These are phyloP conservation scores for Neoboletus subvelutipes DNA, from an alignment of 768 basidiomycete genomes.

Conservation along the genomic window DNA sequence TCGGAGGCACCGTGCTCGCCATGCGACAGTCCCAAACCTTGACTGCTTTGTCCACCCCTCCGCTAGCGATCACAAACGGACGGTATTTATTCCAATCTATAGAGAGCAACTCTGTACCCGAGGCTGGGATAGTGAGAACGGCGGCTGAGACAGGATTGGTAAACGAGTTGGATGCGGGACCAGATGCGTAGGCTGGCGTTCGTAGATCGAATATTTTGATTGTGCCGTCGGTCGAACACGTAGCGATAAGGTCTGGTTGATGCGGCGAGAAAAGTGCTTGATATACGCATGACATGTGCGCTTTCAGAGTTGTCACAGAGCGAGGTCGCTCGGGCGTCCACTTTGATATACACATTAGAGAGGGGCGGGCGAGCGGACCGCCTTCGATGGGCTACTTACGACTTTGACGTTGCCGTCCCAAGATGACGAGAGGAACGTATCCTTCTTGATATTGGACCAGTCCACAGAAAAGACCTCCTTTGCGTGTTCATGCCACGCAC, in stretches of 20 bases:
- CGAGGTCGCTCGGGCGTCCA: conserved; percentile 84
- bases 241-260: conserved; percentile 74
- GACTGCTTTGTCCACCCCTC: conserved; percentile 72
- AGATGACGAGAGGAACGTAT: conserved; percentile 80
- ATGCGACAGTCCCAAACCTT: conserved; percentile 89
- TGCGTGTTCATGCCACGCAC: conserved; percentile 92
- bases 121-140: conserved; percentile 75
- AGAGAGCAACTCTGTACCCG: conserved; percentile 73
- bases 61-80: conserved; percentile 73
- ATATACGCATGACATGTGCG: conserved; percentile 85
- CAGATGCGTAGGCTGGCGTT: conserved; percentile 55
- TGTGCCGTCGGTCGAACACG: conserved; percentile 86
- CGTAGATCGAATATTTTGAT: conserved; percentile 81
- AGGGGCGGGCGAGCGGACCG: not conserved
- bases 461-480: conserved; percentile 92
- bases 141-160: conserved; percentile 68
- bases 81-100: conserved; percentile 95
- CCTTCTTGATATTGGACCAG: conserved; percentile 93
- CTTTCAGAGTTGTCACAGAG: conserved; percentile 79
- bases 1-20: conserved; percentile 55
- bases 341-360: conserved; percentile 38
- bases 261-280: conserved; percentile 92
- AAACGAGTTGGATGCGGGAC: conserved; percentile 53
- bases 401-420: conserved; percentile 93
- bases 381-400: conserved; percentile 45